A percentile compares a stretch with the other conserved stretches of the same genome.
Evolutionary conservation across 371 early-diverging fungal genomes (phyloP).

Genomic region (Mucor irregularis): DNA sequence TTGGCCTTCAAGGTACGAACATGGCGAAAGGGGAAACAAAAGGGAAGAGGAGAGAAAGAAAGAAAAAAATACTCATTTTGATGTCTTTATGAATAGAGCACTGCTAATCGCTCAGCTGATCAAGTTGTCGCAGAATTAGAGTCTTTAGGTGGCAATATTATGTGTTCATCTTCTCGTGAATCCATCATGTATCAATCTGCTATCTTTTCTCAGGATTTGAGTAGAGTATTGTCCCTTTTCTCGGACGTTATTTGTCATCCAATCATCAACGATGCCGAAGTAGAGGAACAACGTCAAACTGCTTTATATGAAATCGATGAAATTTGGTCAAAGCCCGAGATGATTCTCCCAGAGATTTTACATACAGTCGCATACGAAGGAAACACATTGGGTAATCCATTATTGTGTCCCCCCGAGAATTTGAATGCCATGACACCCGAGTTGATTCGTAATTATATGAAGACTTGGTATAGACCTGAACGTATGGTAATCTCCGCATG

Average conservation of each 20-base stretch:
- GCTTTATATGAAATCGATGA: conserved; percentile 88
- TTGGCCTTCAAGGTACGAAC: conserved; percentile 95
- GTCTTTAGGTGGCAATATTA: conserved; percentile 86
- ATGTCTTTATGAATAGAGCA: conserved; percentile 42
- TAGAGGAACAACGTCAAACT: conserved; percentile 80
- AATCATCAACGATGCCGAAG: conserved; percentile 66
- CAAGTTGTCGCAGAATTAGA: conserved; percentile 81
- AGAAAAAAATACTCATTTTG: neutral
- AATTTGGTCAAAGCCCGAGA: conserved; percentile 81
- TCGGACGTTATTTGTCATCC: conserved; percentile 83
- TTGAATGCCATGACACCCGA: conserved; percentile 70
- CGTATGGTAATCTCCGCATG: conserved; percentile 90
- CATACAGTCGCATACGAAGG: conserved; percentile 83
- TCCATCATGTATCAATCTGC: conserved; percentile 93
- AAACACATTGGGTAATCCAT: conserved; percentile 84
- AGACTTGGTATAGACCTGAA: conserved; percentile 86
- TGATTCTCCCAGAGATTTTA: conserved; percentile 83
- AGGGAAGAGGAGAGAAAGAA: neutral
- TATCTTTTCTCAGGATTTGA: conserved; percentile 83
- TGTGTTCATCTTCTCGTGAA: conserved; percentile 90
- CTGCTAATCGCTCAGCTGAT: conserved; percentile 61
- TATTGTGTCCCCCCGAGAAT: conserved; percentile 73
- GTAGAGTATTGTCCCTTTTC: conserved; percentile 70
- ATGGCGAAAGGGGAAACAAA: no score
- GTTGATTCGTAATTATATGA: conserved; percentile 67